A percentile compares a stretch with the other conserved stretches of the same genome.
Conservation (phyloP, 2,329 filamentous ascomycete genomes). For the Colletotrichum viniferum region DNA sequence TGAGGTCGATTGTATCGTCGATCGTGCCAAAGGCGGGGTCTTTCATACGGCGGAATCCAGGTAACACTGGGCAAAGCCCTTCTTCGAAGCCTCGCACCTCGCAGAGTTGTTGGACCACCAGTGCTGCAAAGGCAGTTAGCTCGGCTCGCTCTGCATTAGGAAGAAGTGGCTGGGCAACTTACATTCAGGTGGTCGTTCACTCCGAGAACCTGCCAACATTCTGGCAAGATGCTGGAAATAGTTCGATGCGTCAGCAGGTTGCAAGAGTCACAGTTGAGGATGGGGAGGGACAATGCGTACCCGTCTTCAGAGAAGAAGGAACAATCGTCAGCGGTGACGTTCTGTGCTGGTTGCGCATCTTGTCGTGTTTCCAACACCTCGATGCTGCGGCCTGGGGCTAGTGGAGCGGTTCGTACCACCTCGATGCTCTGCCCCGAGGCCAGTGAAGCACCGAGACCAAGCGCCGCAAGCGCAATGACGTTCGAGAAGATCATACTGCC, state of each 20-base stretch:
- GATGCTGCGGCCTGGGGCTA: background rate
- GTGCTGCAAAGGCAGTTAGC: background rate
- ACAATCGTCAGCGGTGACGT: background rate
- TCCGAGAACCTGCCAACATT: background rate
- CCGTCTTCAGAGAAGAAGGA: background rate
- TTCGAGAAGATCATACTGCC: background rate
- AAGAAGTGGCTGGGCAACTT: background rate
- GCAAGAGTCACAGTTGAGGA: background rate
- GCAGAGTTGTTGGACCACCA: constrained; percentile 4
- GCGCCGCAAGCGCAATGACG: background rate
- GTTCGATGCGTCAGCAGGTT: background rate
- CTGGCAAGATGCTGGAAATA: background rate
- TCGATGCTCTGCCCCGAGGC: background rate
- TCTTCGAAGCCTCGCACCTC: background rate
- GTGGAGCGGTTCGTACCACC: background rate
- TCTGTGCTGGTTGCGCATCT: background rate
- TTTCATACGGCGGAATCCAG: background rate
- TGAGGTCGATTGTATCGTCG: background rate
- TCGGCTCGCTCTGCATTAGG: background rate
- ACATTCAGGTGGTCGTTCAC: background rate
- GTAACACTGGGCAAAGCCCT: constrained; percentile 1
- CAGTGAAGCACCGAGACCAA: background rate
- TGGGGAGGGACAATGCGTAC: background rate
- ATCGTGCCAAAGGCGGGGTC: background rate
- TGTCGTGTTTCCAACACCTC: background rate